These are phyloP conservation scores for Podosphaera fusca DNA, from an alignment of 2,329 filamentous ascomycete genomes.

Conservation along the genomic window DNA sequence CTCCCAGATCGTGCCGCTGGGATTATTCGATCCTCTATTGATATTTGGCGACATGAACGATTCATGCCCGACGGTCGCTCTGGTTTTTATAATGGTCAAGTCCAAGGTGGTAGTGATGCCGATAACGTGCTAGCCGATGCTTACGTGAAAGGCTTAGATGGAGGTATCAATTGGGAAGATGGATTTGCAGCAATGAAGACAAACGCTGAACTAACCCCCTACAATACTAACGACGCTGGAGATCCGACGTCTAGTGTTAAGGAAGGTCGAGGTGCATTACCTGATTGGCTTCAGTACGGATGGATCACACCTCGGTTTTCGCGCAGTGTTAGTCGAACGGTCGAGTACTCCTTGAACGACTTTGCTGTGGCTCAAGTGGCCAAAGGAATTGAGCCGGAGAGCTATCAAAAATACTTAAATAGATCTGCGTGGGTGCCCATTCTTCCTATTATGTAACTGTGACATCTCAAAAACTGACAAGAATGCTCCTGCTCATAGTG, in stretches of 20 bases:
- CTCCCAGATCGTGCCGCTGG: slow-evolving; percentile 38
- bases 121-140: slow-evolving; percentile 54
- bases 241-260: slow-evolving; percentile 36
- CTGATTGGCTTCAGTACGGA: slow-evolving; percentile 40
- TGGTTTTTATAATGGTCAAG: slow-evolving; percentile 44
- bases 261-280: slow-evolving; percentile 43
- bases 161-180: slow-evolving; percentile 37
- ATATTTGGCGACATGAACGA: slow-evolving; percentile 41
- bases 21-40: slow-evolving; percentile 41
- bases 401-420: slow-evolving; percentile 34
- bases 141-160: slow-evolving; percentile 40
- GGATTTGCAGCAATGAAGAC: slow-evolving; percentile 39
- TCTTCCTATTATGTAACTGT: background rate
- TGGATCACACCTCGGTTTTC: slow-evolving; percentile 41
- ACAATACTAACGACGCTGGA: slow-evolving; percentile 30
- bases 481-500: slow-evolving; percentile 10
- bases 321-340: slow-evolving; percentile 38
- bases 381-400: slow-evolving; percentile 30
- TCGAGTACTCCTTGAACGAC: slow-evolving; percentile 48
- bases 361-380: slow-evolving; percentile 45
- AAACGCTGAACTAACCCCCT: slow-evolving; percentile 37
- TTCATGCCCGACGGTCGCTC: slow-evolving; percentile 43
- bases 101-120: slow-evolving; percentile 45
- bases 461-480: background rate
- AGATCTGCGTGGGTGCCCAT: slow-evolving; percentile 21